Percentiles rank a stretch among this genome's conserved stretches.
phyloP scores from a whole-genome alignment of 2,329 filamentous ascomycete species.

The Fusarium chaquense region DNA sequence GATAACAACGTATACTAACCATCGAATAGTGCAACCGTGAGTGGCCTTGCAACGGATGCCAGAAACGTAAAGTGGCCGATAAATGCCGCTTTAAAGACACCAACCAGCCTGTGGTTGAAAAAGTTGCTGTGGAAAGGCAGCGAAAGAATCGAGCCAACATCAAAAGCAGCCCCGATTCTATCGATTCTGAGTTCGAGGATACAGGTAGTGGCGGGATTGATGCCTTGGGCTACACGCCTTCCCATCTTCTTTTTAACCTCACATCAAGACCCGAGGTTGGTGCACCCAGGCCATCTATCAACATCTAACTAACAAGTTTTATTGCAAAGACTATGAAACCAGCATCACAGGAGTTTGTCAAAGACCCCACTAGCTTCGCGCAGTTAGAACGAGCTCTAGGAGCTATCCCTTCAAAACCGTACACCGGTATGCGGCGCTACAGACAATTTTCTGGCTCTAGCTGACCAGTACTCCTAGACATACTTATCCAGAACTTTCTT shows the following conservation, averaged over 20 bases:
- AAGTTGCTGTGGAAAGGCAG: slow-evolving; percentile 30
- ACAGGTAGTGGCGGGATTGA: slow-evolving; percentile 49
- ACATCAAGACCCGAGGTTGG: slow-evolving; percentile 46
- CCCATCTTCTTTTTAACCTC: slow-evolving; percentile 50
- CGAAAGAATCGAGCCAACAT: slow-evolving; percentile 45
- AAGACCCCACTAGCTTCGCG: slow-evolving; percentile 43
- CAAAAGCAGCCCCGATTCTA: slow-evolving; percentile 31
- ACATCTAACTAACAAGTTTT: background rate
- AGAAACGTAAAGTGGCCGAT: slow-evolving; percentile 55
- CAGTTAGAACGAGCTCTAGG: slow-evolving; percentile 51
- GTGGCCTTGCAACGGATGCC: slow-evolving; percentile 57
- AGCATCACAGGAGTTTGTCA: slow-evolving; percentile 40
- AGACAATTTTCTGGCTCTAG: background rate
- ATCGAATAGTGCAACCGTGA: slow-evolving; percentile 53
- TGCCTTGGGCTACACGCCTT: slow-evolving; percentile 53
- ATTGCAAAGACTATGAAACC: slow-evolving; percentile 22
- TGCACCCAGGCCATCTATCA: background rate
- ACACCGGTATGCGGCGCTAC: slow-evolving; percentile 48
- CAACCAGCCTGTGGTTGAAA: slow-evolving; percentile 43
- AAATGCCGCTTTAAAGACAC: slow-evolving; percentile 52
- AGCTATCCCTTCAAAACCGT: slow-evolving; percentile 51
- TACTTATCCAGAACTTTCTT: slow-evolving; percentile 55
- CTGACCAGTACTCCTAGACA: slow-evolving; percentile 47
- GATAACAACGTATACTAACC: slow-evolving; percentile 20
- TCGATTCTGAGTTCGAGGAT: slow-evolving; percentile 43